Base-by-base conservation (phyloP, 345 rosid genomes). In the Noccaea caerulescens region DNA sequence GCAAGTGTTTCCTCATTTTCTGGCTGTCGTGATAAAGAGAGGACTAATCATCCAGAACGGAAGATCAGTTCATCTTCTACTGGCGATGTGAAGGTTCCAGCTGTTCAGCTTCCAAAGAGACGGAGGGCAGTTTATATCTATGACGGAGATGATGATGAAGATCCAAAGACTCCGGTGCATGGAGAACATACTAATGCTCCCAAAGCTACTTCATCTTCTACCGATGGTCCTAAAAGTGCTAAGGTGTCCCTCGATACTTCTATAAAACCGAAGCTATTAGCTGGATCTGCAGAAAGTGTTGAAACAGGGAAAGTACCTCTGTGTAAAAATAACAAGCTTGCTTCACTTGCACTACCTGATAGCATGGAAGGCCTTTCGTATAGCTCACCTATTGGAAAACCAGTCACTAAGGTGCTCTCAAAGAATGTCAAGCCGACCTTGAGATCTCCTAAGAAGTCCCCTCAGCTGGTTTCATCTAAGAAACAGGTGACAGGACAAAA, bases 151-250 rank as follows among this genome's bases (percentile, higher is more conserved):
- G 87, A 85, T 58, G 90, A 85, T 33, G 87, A 81, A 59, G 76
- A 80, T 59, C 88, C 89, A 11, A 89, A 87, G 82, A 93, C 97
- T 82, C 97, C 98, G 42, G 82, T 91, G 78, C 88, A 89, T 71
- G 89, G 86, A 68, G 87, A 79, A 68, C 68, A 81, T 67, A 67
- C 65, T 16, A 76, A 60, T 75, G 81, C 62, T 78, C 68, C 57
- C 46, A 82, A 65, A 65, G 78, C 56, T 39, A 65, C 82, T 45
- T 30, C 68, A 20, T 66, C 73, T 66, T 77, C 59, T 75, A 47
- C 77, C 41, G 82, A 66, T 73, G 56, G 56, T 72, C 30, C 63
- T 55, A 82, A 81, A 80, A 68, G 72, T 54, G 57, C 63, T 58
- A 78, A 77, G 49, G 60, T 67, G 27, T 65, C 54, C 47, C 77